Evolutionary conservation across 257 asterid genomes (phyloP), one percentile per base, ranked within the genome.

Genomic region (Forsythia viridissima): DNA sequence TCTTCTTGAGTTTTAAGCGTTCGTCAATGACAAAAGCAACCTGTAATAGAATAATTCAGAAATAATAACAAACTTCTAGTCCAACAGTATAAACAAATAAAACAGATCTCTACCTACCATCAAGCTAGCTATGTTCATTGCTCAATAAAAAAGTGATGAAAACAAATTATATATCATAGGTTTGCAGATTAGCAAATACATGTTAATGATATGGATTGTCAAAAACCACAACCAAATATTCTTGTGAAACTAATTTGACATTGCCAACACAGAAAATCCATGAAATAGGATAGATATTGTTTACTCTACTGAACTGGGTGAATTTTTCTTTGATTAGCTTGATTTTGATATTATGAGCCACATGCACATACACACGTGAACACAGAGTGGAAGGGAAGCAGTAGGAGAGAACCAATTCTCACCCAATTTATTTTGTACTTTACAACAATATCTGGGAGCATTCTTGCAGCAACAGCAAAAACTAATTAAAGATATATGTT

Each of bases 1-100:
- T 65, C 78, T 89, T 93, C 85, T 90, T 91, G 76, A 82, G 92
- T 80, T 90, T 84, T 79, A 95, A 78, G 68, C 99, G 98, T 78
- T 95, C 99, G 80, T 93, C 98, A 82, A 93, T 90, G 85, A 87
- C 96, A 83, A 95, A 93, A 77, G 81, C 80, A 76, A 95, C 94
- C 99, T 93, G 90, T 63, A 83, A 24, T 61, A 80, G 66, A 79
- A 77, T 61, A 82, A 82, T 63, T 76, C 55, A 79, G 77, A 73
- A 76, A 74, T 18, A 24, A 24, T 21, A 10, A 10, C 39, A 43
- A 72, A 43, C 63, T 52, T 61, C 61, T 73, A 75, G 84, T 38
- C 71, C 51, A 55, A 48, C 43, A 42, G 38, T 12, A 41, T 63
- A 55, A 75, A 78, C 15, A 74, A 12, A 57, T 46, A 4, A 46